Evolutionary conservation across 352 stramenopile species (phyloP), one percentile per base, ranked within the genome.

Genomic region (Phytophthora tentaculata): DNA sequence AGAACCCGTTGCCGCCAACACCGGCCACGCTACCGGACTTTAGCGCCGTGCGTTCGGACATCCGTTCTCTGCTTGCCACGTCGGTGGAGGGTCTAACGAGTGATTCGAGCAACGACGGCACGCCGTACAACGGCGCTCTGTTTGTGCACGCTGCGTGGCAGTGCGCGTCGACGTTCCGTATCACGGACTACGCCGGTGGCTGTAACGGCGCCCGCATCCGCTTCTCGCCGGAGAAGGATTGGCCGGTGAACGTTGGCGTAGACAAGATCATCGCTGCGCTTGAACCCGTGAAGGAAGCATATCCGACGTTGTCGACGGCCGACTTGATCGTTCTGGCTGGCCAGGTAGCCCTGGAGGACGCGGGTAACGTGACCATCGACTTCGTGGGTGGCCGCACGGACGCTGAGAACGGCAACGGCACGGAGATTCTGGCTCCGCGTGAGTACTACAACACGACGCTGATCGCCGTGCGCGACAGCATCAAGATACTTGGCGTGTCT

Each of bases 301-400:
- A 97, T 74, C 78, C 90, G 17, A 81, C 73, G 35, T 82, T 98
- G 44, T 90, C 79, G 12, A 98, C 97, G 64, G 91, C 90, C 2
- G 96, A 99, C 75, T 71, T 98, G 50, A 98, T 95, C 68, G 97
- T 95, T 6, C 83, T 98, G 29, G 91, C 93, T 12, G 77, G 74
- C 12, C 70, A 82, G 35, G 73, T 78, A 37, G 74, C 29, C 16
- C 55, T 83, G 2, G 73, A 83, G 49, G 65, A 68, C 20, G 62
- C 37, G 1, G 60, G 60, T 5, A 41, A 41, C n/a, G 53, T 64
- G 14, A 53, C 64, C 20, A 76, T 82, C 52, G 45, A 66, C 32
- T 84, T 84, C 52, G 26, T 69, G 12, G 73, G 61, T 51, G 76
- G 76, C 7, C 73, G 76, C 5, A 76, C 75, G 17, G 97, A 98